These are phyloP conservation scores for Theobroma grandiflorum DNA, from an alignment of 441 rosid species.

Conservation along the genomic window DNA sequence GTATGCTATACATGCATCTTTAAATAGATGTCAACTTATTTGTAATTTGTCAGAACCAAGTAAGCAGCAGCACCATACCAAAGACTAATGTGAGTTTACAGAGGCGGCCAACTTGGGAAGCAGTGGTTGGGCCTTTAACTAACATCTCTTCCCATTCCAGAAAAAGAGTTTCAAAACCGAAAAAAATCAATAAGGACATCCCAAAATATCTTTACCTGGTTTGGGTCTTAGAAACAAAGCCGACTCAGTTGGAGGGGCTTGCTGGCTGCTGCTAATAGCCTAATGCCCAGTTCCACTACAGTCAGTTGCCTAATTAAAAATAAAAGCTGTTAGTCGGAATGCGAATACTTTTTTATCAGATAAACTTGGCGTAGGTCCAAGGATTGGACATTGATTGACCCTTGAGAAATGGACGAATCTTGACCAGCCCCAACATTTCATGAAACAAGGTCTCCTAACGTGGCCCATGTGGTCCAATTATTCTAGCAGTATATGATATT, in stretches of 20 bases:
- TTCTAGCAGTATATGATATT: not conserved
- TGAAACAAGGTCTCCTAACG: not conserved
- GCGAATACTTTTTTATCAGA: not conserved
- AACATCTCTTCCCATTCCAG: no score
- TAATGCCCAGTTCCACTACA: no score
- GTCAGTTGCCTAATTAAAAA: no score
- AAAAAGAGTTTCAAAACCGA: no score
- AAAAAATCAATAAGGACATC: no score
- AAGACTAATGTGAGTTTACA: not conserved
- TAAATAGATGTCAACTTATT: not conserved
- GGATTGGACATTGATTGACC: not conserved
- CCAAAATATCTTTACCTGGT: no score
- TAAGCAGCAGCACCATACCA: not conserved
- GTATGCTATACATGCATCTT: not conserved
- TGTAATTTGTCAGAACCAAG: not conserved
- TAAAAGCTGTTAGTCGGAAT: no score
- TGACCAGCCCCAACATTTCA: not conserved
- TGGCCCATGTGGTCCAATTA: not conserved
- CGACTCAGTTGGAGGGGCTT: no score
- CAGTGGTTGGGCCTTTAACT: no score
- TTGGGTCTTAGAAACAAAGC: no score
- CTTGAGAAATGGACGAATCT: not conserved
- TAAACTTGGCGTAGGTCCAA: not conserved
- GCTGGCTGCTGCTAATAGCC: no score
- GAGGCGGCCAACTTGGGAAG: no score